These are phyloP conservation scores for Favolaschia claudopus DNA, from an alignment of 768 basidiomycete species.

Conservation along the genomic window DNA sequence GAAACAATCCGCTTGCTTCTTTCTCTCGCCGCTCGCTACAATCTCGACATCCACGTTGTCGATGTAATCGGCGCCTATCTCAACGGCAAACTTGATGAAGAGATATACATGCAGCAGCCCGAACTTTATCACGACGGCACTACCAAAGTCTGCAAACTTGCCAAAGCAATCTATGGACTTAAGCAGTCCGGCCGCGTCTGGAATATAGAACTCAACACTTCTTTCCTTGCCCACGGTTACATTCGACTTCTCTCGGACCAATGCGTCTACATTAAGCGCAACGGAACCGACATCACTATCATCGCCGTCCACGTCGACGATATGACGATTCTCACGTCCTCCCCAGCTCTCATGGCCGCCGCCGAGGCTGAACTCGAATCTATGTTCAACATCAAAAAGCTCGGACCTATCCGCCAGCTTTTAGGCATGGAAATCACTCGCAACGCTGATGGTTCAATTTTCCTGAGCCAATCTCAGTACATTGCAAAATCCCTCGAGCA, in stretches of 20 bases:
- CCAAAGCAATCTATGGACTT: slow-evolving; percentile 36
- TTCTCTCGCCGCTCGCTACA: slow-evolving; percentile 34
- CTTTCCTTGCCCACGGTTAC: slow-evolving; percentile 20
- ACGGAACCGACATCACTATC: slow-evolving; percentile 8
- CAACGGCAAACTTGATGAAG: slow-evolving; percentile 19
- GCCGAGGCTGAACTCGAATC: slow-evolving; percentile 22
- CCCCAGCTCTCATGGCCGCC: neutral
- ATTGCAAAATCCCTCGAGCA: slow-evolving; percentile 22
- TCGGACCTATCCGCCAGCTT: slow-evolving; percentile 25
- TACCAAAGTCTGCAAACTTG: slow-evolving; percentile 19
- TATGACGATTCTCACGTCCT: slow-evolving; percentile 26
- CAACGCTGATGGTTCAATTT: slow-evolving; percentile 21
- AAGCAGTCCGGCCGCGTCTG: slow-evolving; percentile 33
- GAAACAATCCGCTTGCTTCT: slow-evolving; percentile 28
- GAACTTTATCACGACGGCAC: slow-evolving; percentile 19
- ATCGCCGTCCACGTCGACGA: slow-evolving; percentile 34
- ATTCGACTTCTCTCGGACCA: slow-evolving; percentile 21
- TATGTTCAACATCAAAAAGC: slow-evolving; percentile 25
- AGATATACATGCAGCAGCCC: slow-evolving; percentile 27
- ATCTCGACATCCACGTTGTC: slow-evolving; percentile 39
- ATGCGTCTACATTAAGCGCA: slow-evolving; percentile 24
- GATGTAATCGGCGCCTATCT: slow-evolving; percentile 34
- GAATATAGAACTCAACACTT: slow-evolving; percentile 30
- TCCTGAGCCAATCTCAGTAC: slow-evolving; percentile 28
- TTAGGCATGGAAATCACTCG: slow-evolving; percentile 33